A percentile compares a stretch with the other conserved stretches of the same genome.
Evolutionary conservation across 352 stramenopile genomes (phyloP).

Genomic region (Phytophthora crassamura): DNA sequence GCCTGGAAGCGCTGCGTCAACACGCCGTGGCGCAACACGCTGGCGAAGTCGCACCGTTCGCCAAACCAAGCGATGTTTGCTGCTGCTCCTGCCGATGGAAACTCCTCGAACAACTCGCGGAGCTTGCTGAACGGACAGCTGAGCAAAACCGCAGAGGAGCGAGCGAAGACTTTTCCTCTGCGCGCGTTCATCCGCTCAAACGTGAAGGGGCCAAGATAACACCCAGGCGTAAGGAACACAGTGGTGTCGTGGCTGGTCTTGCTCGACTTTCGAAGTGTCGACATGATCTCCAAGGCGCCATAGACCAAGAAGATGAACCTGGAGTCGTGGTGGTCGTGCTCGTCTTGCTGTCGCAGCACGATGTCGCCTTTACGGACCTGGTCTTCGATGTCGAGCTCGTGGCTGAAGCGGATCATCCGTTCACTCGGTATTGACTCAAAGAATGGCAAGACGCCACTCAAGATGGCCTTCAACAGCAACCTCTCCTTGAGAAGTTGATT

Average conservation of each 20-base stretch:
- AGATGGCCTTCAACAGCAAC: slow-evolving; percentile 70
- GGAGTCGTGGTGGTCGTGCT: slow-evolving; percentile 45
- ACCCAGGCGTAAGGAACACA: slow-evolving; percentile 71
- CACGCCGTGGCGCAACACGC: slow-evolving; percentile 63
- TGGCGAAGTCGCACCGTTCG: slow-evolving; percentile 67
- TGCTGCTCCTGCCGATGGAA: slow-evolving; percentile 58
- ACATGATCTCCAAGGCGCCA: slow-evolving; percentile 70
- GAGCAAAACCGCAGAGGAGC: slow-evolving; percentile 61
- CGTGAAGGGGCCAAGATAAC: slow-evolving; percentile 77
- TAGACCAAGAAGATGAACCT: slow-evolving; percentile 76
- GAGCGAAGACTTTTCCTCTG: slow-evolving; percentile 55
- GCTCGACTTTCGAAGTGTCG: slow-evolving; percentile 33
- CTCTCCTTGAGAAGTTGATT: slow-evolving; percentile 73
- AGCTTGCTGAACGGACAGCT: slow-evolving; percentile 57
- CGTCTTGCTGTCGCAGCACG: slow-evolving; percentile 42
- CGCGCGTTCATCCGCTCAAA: slow-evolving; percentile 67
- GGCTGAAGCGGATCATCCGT: slow-evolving; percentile 64
- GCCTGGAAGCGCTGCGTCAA: slow-evolving; percentile 67
- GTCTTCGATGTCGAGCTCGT: slow-evolving; percentile 72
- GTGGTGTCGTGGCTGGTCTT: slow-evolving; percentile 44
- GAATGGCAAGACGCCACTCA: slow-evolving; percentile 79
- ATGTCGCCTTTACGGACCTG: slow-evolving; percentile 64
- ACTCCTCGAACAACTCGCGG: slow-evolving; percentile 62
- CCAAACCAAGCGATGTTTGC: slow-evolving; percentile 83
- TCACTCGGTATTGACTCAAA: slow-evolving; percentile 60